These are phyloP conservation scores for Neonectria hederae DNA, from an alignment of 2,329 filamentous ascomycete species.

Conservation along the genomic window DNA sequence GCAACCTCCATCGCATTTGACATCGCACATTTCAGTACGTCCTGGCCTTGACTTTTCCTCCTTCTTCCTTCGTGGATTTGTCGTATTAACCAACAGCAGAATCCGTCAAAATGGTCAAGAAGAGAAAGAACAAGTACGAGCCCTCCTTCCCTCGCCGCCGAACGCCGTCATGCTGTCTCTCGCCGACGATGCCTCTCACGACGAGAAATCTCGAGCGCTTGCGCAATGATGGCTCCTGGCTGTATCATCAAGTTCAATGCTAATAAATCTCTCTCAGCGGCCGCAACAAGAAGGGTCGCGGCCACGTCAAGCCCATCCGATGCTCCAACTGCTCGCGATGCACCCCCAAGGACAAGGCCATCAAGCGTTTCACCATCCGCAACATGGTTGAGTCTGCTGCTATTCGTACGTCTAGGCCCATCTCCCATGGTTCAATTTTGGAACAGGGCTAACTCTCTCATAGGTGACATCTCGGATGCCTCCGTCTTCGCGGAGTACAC, in stretches of 20 bases:
- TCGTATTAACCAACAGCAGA: conserved; percentile 52
- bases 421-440: background rate
- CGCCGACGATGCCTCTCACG: conserved; percentile 30
- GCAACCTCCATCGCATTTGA: conserved; percentile 40
- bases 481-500: conserved; percentile 99
- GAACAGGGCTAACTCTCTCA: conserved; percentile 25
- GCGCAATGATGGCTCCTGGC: conserved; percentile 25
- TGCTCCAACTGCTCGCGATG: conserved; percentile 80
- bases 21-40: conserved; percentile 47
- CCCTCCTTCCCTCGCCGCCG: conserved; percentile 34
- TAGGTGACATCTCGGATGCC: conserved; percentile 99
- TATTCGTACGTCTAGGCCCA: conserved; percentile 81
- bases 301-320: conserved; percentile 99
- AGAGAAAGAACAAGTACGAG: conserved; percentile 74
- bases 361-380: conserved; percentile 99
- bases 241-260: conserved; percentile 6
- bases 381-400: conserved; percentile 99
- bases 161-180: conserved; percentile 28
- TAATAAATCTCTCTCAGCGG: conserved; percentile 66
- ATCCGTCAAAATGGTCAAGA: conserved; percentile 75
- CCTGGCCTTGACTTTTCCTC: conserved; percentile 32
- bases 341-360: conserved; percentile 99
- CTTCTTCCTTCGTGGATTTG: conserved; percentile 44
- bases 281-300: conserved; percentile 99
- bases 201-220: conserved; percentile 24